Conservation (phyloP, 306 rosid species). For the Cyclanthera cordifolia region DNA sequence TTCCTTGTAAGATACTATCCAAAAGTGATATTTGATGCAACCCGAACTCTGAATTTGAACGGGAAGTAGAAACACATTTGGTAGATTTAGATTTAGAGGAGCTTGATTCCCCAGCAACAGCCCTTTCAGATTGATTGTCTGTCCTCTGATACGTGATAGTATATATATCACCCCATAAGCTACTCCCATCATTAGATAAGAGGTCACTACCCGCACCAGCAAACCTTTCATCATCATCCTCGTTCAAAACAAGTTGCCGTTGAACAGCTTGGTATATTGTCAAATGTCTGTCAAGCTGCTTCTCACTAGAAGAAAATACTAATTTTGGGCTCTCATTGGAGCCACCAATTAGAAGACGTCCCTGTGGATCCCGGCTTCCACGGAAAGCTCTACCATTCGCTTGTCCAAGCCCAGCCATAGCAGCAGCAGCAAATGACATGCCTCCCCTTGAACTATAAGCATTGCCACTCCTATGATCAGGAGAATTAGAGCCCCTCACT, state of each 20-base stretch:
- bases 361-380: conserved; percentile 84
- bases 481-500: conserved; percentile 50
- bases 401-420: conserved; percentile 96
- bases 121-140: conserved; percentile 56
- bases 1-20: conserved; percentile 89
- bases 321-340: conserved; percentile 64
- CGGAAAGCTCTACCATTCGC: conserved; percentile 69
- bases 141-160: conserved; percentile 85
- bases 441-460: conserved; percentile 65
- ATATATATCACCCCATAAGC: conserved; percentile 92
- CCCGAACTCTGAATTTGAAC: conserved; percentile 46
- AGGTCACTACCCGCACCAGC: conserved; percentile 47
- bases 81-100: conserved; percentile 43
- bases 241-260: conserved; percentile 81
- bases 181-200: conserved; percentile 77
- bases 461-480: conserved; percentile 61
- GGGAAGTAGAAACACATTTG: conserved; percentile 47
- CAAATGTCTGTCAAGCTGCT: conserved; percentile 82
- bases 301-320: conserved; percentile 79
- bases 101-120: conserved; percentile 54
- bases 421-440: conserved; percentile 98
- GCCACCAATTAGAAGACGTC: conserved; percentile 58
- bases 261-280: conserved; percentile 96
- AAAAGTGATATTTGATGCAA: conserved; percentile 58
- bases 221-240: conserved; percentile 91